A percentile compares a stretch with the other conserved stretches of the same genome.
Evolutionary conservation across 2,329 filamentous ascomycete species (phyloP).

Genomic region (Apiospora marii): DNA sequence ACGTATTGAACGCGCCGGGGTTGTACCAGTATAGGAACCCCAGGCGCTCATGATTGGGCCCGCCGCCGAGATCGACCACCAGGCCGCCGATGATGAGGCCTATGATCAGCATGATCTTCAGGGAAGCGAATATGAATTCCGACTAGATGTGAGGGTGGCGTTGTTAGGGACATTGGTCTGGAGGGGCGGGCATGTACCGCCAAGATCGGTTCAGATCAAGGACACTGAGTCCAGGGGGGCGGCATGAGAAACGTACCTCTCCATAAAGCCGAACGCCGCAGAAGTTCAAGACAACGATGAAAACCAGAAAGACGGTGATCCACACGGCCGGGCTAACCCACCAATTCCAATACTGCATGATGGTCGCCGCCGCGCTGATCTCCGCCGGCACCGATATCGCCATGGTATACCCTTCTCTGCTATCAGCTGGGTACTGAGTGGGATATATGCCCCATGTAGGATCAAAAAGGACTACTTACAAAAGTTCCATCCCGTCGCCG

Average conservation of each 20-base stretch:
- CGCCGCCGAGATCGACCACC: constrained; percentile 22
- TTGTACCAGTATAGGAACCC: constrained; percentile 27
- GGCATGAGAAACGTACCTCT: not conserved
- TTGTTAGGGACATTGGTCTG: not conserved
- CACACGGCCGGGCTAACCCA: constrained; percentile 72
- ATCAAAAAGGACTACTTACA: constrained; percentile 9
- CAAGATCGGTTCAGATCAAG: not conserved
- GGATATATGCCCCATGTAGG: not conserved
- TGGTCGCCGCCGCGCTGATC: constrained; percentile 64
- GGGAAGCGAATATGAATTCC: constrained; percentile 21
- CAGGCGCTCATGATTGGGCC: constrained; percentile 6
- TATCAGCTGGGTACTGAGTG: not conserved
- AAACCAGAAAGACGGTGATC: constrained; percentile 75
- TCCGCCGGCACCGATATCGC: constrained; percentile 16
- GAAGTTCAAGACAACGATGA: constrained; percentile 53
- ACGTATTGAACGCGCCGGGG: constrained; percentile 23
- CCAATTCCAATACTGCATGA: constrained; percentile 77
- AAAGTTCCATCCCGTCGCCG: constrained; percentile 25
- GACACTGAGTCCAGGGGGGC: not conserved
- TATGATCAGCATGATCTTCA: constrained; percentile 26
- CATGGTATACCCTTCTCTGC: constrained; percentile 4
- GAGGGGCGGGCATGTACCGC: not conserved
- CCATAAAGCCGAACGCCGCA: constrained; percentile 21
- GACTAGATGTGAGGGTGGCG: not conserved
- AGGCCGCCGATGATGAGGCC: constrained; percentile 25